These are phyloP conservation scores for Candida gigantensis DNA, from an alignment of 1,139 yeast genomes.

Conservation along the genomic window DNA sequence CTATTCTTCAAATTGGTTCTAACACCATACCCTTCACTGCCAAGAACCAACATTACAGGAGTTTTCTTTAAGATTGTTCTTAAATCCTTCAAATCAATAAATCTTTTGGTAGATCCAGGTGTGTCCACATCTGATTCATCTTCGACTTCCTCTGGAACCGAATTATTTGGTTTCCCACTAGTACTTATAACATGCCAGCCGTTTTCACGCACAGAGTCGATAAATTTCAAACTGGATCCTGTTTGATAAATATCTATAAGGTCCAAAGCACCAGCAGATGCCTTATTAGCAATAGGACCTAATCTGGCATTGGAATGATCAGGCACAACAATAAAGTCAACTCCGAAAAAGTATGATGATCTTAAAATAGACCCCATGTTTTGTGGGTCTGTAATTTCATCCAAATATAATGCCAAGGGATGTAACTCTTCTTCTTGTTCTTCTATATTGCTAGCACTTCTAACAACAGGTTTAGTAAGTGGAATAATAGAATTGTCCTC, in stretches of 20 bases:
- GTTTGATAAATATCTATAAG: conserved; percentile 61
- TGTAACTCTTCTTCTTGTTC: conserved; percentile 30
- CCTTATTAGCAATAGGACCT: conserved; percentile 76
- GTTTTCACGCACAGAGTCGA: conserved; percentile 52
- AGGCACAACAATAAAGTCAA: conserved; percentile 74
- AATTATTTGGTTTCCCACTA: conserved; percentile 34
- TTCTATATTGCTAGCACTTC: conserved; percentile 22
- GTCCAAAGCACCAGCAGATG: conserved; percentile 89
- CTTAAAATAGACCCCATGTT: conserved; percentile 86
- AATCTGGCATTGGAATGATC: conserved; percentile 71
- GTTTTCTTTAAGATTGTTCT: conserved; percentile 39
- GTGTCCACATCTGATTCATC: conserved; percentile 22
- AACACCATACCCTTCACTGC: conserved; percentile 85
- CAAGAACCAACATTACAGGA: conserved; percentile 75
- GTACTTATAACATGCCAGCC: conserved; percentile 82
- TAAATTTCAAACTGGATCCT: conserved; percentile 59
- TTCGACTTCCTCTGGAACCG: conserved; percentile 24
- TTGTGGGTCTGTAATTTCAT: conserved; percentile 87
- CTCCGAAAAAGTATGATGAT: conserved; percentile 83
- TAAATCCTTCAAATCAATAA: conserved; percentile 45
- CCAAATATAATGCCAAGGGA: conserved; percentile 78
- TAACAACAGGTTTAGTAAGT: conserved; percentile 17
- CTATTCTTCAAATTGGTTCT: conserved; percentile 62
- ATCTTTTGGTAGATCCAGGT: conserved; percentile 28
- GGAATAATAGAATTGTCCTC: conserved; percentile 16